Evolutionary conservation across 805 yeast genomes (phyloP).

Genomic region (Ogataea ganodermae): DNA sequence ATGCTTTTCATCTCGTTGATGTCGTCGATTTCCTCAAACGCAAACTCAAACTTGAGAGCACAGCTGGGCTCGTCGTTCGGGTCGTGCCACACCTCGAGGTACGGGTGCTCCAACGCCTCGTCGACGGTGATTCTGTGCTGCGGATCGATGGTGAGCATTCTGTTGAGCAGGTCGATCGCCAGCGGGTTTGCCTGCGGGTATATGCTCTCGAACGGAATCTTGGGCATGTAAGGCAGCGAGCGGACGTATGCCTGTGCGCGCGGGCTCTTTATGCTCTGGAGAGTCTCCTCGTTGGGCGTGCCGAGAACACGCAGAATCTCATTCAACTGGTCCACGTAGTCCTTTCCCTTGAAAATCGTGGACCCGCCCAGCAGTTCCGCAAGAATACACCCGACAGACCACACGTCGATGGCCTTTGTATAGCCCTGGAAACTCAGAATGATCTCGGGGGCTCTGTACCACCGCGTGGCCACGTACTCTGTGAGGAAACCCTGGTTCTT

Average conservation of each 20-base stretch:
- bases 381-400: constrained; percentile 97
- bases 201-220: constrained; percentile 65
- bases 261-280: constrained; percentile 72
- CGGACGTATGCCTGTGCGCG: constrained; percentile 92
- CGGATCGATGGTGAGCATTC: constrained; percentile 87
- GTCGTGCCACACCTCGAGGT: constrained; percentile 87
- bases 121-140: constrained; percentile 80
- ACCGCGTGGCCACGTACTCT: constrained; percentile 96
- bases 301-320: constrained; percentile 86
- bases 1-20: constrained; percentile 71
- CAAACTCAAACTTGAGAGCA: constrained; percentile 77
- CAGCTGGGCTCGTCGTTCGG: constrained; percentile 90
- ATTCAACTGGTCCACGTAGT: constrained; percentile 92
- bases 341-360: constrained; percentile 93
- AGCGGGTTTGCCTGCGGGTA: constrained; percentile 86
- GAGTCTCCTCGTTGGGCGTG: constrained; percentile 79
- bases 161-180: constrained; percentile 78
- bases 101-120: constrained; percentile 87
- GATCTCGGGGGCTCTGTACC: constrained; percentile 99
- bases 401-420: constrained; percentile 93
- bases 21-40: constrained; percentile 84
- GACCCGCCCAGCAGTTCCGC: constrained; percentile 91
- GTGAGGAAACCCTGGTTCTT: constrained; percentile 93
- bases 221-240: constrained; percentile 79
- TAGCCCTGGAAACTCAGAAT: constrained; percentile 93